phyloP scores from a whole-genome alignment of 1,139 yeast species.

The Entelexis paramagnoliae region DNA sequence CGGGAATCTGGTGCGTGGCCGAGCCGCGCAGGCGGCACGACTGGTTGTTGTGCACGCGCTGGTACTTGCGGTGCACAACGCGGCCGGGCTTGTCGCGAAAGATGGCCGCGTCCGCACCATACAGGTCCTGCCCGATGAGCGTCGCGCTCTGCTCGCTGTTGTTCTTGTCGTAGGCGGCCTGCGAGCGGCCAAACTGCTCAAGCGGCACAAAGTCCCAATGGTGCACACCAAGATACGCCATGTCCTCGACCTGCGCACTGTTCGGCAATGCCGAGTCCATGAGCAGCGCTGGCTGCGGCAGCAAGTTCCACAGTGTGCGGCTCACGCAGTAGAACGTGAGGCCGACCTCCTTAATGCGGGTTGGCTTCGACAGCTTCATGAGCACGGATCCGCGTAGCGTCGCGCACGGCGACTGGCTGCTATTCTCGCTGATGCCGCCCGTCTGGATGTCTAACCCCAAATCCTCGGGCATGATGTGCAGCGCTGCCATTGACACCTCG shows the following conservation, averaged over 20 bases:
- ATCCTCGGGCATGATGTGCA: not conserved
- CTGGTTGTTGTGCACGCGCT: constrained; percentile 16
- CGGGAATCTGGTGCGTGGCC: constrained; percentile 17
- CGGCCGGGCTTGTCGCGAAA: constrained; percentile 23
- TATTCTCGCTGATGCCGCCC: constrained; percentile 12
- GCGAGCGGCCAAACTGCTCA: constrained; percentile 22
- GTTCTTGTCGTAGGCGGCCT: constrained; percentile 20
- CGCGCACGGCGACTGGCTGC: constrained; percentile 19
- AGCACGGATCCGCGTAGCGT: constrained; percentile 69
- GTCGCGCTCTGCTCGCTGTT: constrained; percentile 25
- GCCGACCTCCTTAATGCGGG: constrained; percentile 53
- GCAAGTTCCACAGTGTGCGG: constrained; percentile 59
- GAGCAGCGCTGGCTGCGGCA: constrained; percentile 25
- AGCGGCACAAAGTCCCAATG: constrained; percentile 32
- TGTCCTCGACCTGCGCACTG: constrained; percentile 30
- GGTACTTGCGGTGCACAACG: constrained; percentile 21
- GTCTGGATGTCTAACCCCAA: constrained; percentile 8
- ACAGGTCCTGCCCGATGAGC: constrained; percentile 28
- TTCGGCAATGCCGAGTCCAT: constrained; percentile 24
- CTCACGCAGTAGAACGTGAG: constrained; percentile 57
- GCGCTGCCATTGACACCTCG: not conserved
- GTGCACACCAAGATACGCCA: constrained; percentile 29
- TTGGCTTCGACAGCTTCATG: constrained; percentile 58
- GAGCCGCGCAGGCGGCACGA: constrained; percentile 18
- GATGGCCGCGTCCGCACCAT: constrained; percentile 32